Base-by-base conservation (phyloP, 208 protist species). In the Trypanosoma vivax region DNA sequence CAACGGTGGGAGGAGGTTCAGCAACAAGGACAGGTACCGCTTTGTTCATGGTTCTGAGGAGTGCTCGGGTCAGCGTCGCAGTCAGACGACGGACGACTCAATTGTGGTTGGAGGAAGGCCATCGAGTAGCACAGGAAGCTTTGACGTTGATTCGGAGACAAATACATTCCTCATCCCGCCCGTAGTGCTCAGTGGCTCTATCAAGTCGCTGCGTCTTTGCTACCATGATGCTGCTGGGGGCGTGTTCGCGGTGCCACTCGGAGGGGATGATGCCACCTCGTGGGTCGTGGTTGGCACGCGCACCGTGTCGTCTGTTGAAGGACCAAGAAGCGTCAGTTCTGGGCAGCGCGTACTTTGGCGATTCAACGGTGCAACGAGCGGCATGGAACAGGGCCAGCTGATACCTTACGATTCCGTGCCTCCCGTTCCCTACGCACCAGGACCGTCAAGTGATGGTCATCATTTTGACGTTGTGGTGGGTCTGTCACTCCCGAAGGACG, bases 211-310 rank as follows among this genome's bases (percentile, higher is more conserved):
- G 13, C 74, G 77, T 10, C 61, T 91, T 59, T 94, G 87, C 61
- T 94, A 91, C 72, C 73, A 58, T 30, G 83, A 94, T 66, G 63
- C 67, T 38, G 74, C 50, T 5, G 83, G 83, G 35, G 89, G 86
- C 42, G 61, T 89, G 54, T 94, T 86, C 53, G 78, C 81, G 13
- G 72, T 94, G 10, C 83, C 87, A 3, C 51, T 94, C 29, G 33
- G 68, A 30, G 60, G 33, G 25, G 19, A 41, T 10, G 69, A 64
- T 9, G 54, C 40, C 1, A 27, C 48, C 31, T 88, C 80, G 5
- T 0, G 61, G 27, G 72, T 84, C 39, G 11, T 48, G 9, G 68
- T 94, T 16, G 55, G 57, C 41, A 16, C 50, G 14, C 69, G 63
- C 23, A 74, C 88, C 61, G 73, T 79, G 0, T 47, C 34, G 14